These are phyloP conservation scores for Suhomyces bokatorum DNA, from an alignment of 1,139 yeast species.

Conservation along the genomic window DNA sequence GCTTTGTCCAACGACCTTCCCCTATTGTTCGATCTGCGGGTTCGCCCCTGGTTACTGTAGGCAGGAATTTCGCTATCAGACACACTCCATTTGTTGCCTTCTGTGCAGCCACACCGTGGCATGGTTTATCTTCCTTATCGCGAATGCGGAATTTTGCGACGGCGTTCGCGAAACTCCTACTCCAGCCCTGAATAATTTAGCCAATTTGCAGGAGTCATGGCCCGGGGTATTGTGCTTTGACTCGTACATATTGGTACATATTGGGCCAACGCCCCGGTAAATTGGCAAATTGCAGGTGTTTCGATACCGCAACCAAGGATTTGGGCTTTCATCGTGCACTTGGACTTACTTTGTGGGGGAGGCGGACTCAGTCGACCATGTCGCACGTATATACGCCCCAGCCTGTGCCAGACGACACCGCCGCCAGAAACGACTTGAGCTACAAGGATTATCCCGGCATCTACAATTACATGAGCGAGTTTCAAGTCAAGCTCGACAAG, in stretches of 20 bases:
- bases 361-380: neutral
- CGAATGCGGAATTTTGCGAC: slow-evolving; percentile 7
- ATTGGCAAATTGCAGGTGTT: neutral
- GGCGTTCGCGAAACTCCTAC: slow-evolving; percentile 2
- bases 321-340: slow-evolving; percentile 1
- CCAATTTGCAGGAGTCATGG: slow-evolving; percentile 3
- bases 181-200: slow-evolving; percentile 7
- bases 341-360: neutral
- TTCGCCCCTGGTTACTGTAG: slow-evolving; percentile 1
- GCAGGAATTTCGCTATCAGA: slow-evolving; percentile 6
- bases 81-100: slow-evolving; percentile 6
- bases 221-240: neutral
- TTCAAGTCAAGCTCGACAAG: slow-evolving; percentile 17
- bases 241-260: slow-evolving; percentile 2
- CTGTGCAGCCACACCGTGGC: slow-evolving; percentile 4
- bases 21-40: neutral
- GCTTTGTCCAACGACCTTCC: neutral
- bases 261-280: neutral
- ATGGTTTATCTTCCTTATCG: slow-evolving; percentile 5
- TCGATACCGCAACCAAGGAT: neutral
- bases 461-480: slow-evolving; percentile 17
- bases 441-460: slow-evolving; percentile 17
- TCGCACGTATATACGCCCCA: slow-evolving; percentile 2
- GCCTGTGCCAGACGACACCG: slow-evolving; percentile 3
- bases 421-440: slow-evolving; percentile 8